phyloP scores from a whole-genome alignment of 2,329 filamentous ascomycete genomes.

The Cladobotryum mycophilum region DNA sequence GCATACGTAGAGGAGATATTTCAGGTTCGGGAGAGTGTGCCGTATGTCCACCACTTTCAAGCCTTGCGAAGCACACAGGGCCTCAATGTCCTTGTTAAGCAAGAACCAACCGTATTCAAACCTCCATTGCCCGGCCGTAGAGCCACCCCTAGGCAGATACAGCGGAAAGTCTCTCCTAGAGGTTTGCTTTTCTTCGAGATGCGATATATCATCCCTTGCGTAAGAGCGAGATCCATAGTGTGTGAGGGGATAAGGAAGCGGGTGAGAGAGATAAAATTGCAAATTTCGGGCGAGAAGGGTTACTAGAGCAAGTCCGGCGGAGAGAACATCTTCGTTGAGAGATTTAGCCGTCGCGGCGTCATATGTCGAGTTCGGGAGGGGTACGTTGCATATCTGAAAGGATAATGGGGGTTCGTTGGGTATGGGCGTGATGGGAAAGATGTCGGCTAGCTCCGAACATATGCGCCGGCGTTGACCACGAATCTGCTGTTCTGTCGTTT shows the following conservation, averaged over 20 bases:
- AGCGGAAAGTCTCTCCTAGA: slow-evolving; percentile 72
- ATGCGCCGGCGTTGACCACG: slow-evolving; percentile 82
- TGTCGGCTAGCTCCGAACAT: slow-evolving; percentile 70
- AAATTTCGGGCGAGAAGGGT: slow-evolving; percentile 69
- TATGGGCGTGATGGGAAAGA: slow-evolving; percentile 72
- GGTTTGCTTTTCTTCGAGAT: slow-evolving; percentile 39
- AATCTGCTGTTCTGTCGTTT: slow-evolving; percentile 57
- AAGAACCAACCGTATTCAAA: slow-evolving; percentile 96
- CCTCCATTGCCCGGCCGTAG: slow-evolving; percentile 67
- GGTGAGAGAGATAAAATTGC: slow-evolving; percentile 73
- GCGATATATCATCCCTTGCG: slow-evolving; percentile 68
- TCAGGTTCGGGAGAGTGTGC: slow-evolving; percentile 87
- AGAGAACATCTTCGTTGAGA: slow-evolving; percentile 63
- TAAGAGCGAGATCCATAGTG: slow-evolving; percentile 67
- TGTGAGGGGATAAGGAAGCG: slow-evolving; percentile 74
- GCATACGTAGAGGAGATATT: slow-evolving; percentile 85
- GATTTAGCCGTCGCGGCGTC: slow-evolving; percentile 40
- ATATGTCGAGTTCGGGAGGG: slow-evolving; percentile 75
- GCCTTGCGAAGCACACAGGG: slow-evolving; percentile 57
- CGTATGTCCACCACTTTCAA: slow-evolving; percentile 82
- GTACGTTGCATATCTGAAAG: slow-evolving; percentile 75
- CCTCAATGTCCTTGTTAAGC: slow-evolving; percentile 92
- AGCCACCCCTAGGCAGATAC: slow-evolving; percentile 57
- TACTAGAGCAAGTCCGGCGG: slow-evolving; percentile 75
- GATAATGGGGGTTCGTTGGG: slow-evolving; percentile 55